Base-by-base conservation (phyloP, 2,329 filamentous ascomycete genomes). In the Diaporthe batatas region DNA sequence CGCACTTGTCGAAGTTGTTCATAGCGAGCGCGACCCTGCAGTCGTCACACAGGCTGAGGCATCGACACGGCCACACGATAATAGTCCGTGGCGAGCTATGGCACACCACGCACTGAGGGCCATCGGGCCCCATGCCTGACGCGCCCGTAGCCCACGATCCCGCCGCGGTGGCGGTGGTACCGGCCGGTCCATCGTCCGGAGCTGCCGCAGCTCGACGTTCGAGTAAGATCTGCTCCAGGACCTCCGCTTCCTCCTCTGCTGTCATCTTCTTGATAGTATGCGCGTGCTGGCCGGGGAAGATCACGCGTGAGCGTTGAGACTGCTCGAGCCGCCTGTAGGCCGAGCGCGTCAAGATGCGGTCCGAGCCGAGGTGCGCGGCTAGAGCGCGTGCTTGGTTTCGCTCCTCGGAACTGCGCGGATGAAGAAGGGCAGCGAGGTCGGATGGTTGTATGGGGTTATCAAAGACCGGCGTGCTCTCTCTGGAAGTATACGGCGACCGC, bases 1-100 rank as follows among this genome's bases (percentile, higher is more conserved):
- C 95, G 80, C 96, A 99, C 80, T 94, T 97, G 76, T 95, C 94
- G 81, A 97, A 98, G 81, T 98, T 98, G 81, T 98, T 97, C 91
- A 97, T 95, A 4, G 96, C 96, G 75, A 98, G 87, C 55, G 94
- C 96, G 47, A 98, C 93, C 42, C 96, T 89, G 80, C 96, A 98
- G 77, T 98, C 96, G 81, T 99, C 96, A 80, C 96, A 98, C 16
- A 98, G 87, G 77, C 94, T 96, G 72, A 99, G 87, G 80, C 96
- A 99, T 2, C 96, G 93, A 81, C 96, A 99, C 0, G 96, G 96
- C 96, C 96, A 98, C 2, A 98, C 92, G 70, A 99, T 93, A 74
- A 98, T 93, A 10, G 94, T 97, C 23, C 96, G 88, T 3, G 95
- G 91, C n/a, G 90, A 89, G 70, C 91, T 91, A 81, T 98, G 96